Percentiles rank a stretch among this genome's conserved stretches.
Conservation (phyloP, 2,329 filamentous ascomycete genomes). For the Plectosphaerella cucumerina region DNA sequence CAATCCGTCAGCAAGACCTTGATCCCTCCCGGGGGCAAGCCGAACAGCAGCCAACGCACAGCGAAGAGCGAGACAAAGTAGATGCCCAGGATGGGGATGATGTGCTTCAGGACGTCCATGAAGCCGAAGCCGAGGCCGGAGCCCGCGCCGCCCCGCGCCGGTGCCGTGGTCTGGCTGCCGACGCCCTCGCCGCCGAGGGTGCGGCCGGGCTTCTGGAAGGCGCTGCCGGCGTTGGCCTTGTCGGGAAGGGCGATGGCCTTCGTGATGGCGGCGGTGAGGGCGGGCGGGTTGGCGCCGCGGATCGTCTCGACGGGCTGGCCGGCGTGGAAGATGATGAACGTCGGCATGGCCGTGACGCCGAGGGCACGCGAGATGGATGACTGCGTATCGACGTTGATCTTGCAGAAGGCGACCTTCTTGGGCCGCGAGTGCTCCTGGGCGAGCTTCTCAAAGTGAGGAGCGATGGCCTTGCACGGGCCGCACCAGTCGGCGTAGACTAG, state of each 20-base stretch:
- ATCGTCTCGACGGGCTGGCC: slow-evolving; percentile 71
- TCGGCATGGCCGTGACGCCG: slow-evolving; percentile 83
- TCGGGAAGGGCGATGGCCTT: slow-evolving; percentile 56
- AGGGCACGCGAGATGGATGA: slow-evolving; percentile 72
- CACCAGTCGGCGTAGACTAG: slow-evolving; percentile 95
- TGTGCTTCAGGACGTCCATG: slow-evolving; percentile 40
- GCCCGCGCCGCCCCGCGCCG: slow-evolving; percentile 17
- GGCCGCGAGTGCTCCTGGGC: slow-evolving; percentile 75
- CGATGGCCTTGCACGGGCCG: slow-evolving; percentile 87
- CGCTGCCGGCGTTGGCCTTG: slow-evolving; percentile 35
- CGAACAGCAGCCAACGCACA: slow-evolving; percentile 31
- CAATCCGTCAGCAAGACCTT: slow-evolving; percentile 8
- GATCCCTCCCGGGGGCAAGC: not conserved
- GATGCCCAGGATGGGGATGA: slow-evolving; percentile 54
- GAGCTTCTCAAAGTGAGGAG: slow-evolving; percentile 82
- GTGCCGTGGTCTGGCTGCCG: slow-evolving; percentile 15
- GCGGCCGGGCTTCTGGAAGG: slow-evolving; percentile 52
- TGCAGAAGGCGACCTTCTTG: slow-evolving; percentile 81
- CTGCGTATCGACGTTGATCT: slow-evolving; percentile 86
- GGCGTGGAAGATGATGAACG: slow-evolving; percentile 86
- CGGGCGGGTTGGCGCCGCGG: slow-evolving; percentile 73
- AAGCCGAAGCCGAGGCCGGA: slow-evolving; percentile 26
- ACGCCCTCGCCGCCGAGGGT: slow-evolving; percentile 39
- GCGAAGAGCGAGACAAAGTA: slow-evolving; percentile 60
- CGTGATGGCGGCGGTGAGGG: slow-evolving; percentile 71